A percentile compares a stretch with the other conserved stretches of the same genome.
Evolutionary conservation across 176 grass and related monocot species (phyloP).

Genomic region (Aegilops tauschii): DNA sequence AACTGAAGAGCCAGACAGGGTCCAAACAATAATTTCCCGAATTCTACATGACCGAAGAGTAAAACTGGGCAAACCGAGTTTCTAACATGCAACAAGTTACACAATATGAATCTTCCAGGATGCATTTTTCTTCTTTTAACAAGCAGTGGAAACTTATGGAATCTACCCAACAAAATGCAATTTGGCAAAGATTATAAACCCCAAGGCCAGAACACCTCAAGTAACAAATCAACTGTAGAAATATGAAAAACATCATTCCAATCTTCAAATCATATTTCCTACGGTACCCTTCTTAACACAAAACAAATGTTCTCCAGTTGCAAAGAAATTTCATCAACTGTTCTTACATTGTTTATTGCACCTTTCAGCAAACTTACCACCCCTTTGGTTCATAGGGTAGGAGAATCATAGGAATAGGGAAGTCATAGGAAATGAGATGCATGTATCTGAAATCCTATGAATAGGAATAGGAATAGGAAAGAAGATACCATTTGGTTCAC

Average conservation of each 20-base stretch:
- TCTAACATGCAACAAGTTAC: background rate
- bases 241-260: background rate
- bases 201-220: background rate
- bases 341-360: background rate
- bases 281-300: background rate
- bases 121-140: background rate
- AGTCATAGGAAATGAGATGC: too few species aligned
- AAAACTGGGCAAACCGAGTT: background rate
- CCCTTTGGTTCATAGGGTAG: too few species aligned
- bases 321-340: background rate
- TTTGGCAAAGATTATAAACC: background rate
- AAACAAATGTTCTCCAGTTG: background rate
- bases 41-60: background rate
- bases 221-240: background rate
- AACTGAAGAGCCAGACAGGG: background rate
- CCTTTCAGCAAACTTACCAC: background rate
- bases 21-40: background rate
- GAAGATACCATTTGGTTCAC: too few species aligned
- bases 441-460: too few species aligned
- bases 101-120: background rate
- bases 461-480: too few species aligned
- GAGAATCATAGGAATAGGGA: too few species aligned
- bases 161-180: background rate
- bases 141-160: background rate
- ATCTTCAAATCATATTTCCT: background rate